phyloP scores from a whole-genome alignment of 345 rosid species.

The Leavenworthia alabamica region DNA sequence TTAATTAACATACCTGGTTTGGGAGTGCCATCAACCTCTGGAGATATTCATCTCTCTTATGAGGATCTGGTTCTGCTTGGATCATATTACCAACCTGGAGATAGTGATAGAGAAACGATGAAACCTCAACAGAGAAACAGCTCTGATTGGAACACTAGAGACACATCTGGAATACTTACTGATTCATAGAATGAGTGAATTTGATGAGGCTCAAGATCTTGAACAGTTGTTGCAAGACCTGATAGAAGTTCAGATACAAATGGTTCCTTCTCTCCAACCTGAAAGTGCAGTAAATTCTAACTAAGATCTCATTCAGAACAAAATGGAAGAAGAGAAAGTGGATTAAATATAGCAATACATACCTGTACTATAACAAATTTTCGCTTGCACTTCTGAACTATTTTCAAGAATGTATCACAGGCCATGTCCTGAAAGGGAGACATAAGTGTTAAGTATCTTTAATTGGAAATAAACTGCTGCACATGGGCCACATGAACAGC shows the following conservation, averaged over 20 bases:
- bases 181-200: conserved; percentile 98
- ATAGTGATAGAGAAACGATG: neutral
- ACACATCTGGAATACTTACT: conserved; percentile 38
- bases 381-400: conserved; percentile 98
- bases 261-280: conserved; percentile 97
- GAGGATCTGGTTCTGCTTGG: conserved; percentile 94
- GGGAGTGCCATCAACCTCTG: conserved; percentile 95
- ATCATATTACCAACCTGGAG: conserved; percentile 93
- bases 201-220: conserved; percentile 98
- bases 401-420: conserved; percentile 97
- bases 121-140: neutral
- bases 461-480: neutral
- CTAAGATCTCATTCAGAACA: conserved; percentile 5
- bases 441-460: neutral
- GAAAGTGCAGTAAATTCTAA: conserved; percentile 21
- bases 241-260: conserved; percentile 96
- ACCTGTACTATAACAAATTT: conserved; percentile 95
- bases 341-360: conserved; percentile 7
- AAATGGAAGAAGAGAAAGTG: neutral
- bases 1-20: conserved; percentile 53
- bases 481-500: neutral
- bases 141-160: neutral
- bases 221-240: conserved; percentile 87
- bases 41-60: conserved; percentile 92
- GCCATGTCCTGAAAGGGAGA: conserved; percentile 82